Conservation (phyloP, 441 rosid species). For the Corymbia citriodora region DNA sequence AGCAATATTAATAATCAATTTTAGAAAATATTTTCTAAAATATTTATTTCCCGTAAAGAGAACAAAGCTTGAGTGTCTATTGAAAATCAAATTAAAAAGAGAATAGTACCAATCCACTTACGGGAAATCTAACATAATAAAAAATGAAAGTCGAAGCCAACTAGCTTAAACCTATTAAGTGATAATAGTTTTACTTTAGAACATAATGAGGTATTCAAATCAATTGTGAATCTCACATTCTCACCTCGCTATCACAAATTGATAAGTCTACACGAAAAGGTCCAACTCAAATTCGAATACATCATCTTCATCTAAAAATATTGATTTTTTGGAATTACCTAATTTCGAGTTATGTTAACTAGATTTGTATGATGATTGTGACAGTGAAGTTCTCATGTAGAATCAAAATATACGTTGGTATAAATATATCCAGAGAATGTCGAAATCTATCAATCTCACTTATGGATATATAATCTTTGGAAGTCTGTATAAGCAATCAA, state of each 20-base stretch:
- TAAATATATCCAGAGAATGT: background rate
- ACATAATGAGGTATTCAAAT: background rate
- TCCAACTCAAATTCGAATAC: background rate
- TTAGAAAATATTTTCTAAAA: no score
- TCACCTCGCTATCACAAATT: background rate
- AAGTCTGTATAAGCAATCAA: background rate
- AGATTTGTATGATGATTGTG: background rate
- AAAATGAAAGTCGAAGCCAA: background rate
- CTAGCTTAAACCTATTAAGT: background rate
- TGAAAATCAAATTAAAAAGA: no score
- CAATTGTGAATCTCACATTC: background rate
- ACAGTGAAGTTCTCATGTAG: background rate
- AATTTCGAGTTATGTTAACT: background rate
- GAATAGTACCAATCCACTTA: no score
- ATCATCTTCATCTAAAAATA: background rate
- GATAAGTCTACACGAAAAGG: background rate
- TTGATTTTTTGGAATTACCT: background rate
- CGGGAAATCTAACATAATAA: background rate
- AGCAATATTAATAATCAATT: no score
- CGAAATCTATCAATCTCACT: background rate
- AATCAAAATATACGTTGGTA: background rate
- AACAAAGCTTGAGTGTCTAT: no score
- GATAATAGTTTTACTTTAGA: background rate
- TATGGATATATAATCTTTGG: background rate
- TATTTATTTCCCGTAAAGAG: no score